A percentile compares a stretch with the other conserved stretches of the same genome.
Conservation (phyloP, 2,329 filamentous ascomycete genomes). For the Colletotrichum paranaense region DNA sequence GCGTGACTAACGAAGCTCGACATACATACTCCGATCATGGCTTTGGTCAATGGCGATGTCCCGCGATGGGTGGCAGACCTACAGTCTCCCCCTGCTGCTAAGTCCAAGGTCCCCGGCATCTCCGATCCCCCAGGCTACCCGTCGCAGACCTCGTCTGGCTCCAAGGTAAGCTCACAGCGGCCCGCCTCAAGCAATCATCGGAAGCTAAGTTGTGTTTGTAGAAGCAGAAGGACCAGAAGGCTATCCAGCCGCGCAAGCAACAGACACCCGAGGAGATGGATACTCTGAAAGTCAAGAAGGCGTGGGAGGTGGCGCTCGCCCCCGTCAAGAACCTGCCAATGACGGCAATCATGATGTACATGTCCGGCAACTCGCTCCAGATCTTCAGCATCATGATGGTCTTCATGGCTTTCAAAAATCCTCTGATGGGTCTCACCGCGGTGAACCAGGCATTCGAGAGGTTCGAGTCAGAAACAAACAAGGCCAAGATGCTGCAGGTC, state of each 20-base stretch:
- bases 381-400: conserved; percentile 99
- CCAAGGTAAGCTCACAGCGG: conserved; percentile 61
- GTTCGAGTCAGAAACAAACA: conserved; percentile 86
- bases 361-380: conserved; percentile 97
- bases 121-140: conserved; percentile 90
- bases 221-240: conserved; percentile 63
- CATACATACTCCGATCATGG: conserved; percentile 13
- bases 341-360: conserved; percentile 99
- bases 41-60: conserved; percentile 46
- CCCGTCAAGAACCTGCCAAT: conserved; percentile 96
- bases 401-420: conserved; percentile 98
- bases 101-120: conserved; percentile 74
- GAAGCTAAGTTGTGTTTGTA: conserved; percentile 39
- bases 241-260: conserved; percentile 66
- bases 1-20: neutral
- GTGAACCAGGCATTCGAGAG: conserved; percentile 91
- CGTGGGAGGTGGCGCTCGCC: conserved; percentile 95
- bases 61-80: conserved; percentile 89
- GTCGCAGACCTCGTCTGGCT: conserved; percentile 58
- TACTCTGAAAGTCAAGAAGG: conserved; percentile 96
- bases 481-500: conserved; percentile 78
- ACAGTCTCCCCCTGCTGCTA: conserved; percentile 74
- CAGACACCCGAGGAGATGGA: conserved; percentile 89
- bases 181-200: neutral
- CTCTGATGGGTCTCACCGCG: conserved; percentile 83